Conservation (phyloP, 106 monocot species). For the Phalaenopsis aphrodite region DNA sequence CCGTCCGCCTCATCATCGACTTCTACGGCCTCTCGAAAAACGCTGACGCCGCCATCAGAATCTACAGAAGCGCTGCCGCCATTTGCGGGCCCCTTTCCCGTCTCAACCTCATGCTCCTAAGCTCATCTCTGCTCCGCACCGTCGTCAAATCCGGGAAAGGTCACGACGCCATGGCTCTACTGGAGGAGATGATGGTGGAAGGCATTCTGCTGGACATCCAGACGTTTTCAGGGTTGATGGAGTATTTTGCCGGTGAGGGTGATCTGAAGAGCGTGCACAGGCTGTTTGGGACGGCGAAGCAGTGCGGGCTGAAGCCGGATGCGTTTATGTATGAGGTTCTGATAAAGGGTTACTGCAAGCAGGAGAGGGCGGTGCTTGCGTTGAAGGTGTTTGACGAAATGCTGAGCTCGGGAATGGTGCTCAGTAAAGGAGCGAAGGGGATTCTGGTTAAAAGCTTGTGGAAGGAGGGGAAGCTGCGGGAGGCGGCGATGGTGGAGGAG, state of each 20-base stretch:
- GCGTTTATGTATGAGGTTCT: constrained; percentile 52
- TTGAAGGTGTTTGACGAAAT: constrained; percentile 81
- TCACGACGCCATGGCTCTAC: constrained; percentile 34
- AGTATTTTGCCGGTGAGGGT: constrained; percentile 52
- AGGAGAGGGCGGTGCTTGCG: constrained; percentile 55
- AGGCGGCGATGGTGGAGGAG: constrained; percentile 78
- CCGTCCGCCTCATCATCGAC: constrained; percentile 58
- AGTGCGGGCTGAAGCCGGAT: constrained; percentile 64
- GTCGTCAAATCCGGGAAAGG: constrained; percentile 55
- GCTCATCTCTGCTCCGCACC: constrained; percentile 54
- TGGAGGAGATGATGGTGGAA: constrained; percentile 58
- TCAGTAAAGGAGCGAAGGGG: constrained; percentile 33
- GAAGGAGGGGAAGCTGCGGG: constrained; percentile 79
- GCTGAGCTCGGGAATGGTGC: constrained; percentile 30
- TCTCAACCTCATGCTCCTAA: constrained; percentile 33
- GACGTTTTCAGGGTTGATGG: constrained; percentile 74
- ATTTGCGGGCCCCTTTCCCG: constrained; percentile 41
- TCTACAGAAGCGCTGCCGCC: constrained; percentile 35
- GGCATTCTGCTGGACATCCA: constrained; percentile 48
- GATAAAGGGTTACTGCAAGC: constrained; percentile 54
- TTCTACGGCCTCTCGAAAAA: constrained; percentile 72
- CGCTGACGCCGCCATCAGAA: constrained; percentile 43
- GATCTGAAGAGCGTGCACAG: constrained; percentile 61
- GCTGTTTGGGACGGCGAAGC: constrained; percentile 57
- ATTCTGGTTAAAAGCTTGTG: constrained; percentile 84